Conservation (phyloP, 768 basidiomycete genomes). For the Punctularia strigosozonata region DNA sequence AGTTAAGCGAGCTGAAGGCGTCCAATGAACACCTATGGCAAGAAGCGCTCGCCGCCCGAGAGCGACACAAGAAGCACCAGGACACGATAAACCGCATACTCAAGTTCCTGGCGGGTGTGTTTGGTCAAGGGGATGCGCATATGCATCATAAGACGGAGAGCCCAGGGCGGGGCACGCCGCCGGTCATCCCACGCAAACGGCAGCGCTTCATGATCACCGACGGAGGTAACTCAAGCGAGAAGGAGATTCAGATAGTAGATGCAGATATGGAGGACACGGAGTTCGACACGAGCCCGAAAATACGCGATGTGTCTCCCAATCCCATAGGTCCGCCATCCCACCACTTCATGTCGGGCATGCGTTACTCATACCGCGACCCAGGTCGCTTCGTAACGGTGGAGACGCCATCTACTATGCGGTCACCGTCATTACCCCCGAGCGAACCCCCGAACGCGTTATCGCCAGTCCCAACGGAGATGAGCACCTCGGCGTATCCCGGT, state of each 20-base stretch:
- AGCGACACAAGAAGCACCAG: conserved; percentile 83
- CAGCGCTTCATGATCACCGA: conserved; percentile 63
- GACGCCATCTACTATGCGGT: conserved; percentile 13
- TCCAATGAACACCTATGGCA: conserved; percentile 91
- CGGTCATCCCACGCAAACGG: conserved; percentile 36
- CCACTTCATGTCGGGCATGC: too few species aligned
- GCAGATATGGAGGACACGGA: conserved; percentile 27
- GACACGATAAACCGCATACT: conserved; percentile 95
- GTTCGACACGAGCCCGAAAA: conserved; percentile 1
- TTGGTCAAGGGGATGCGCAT: conserved; percentile 38
- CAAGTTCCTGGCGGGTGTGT: conserved; percentile 88
- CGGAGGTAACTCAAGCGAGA: conserved; percentile 24
- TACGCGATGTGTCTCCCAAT: background rate
- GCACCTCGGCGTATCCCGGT: too few species aligned
- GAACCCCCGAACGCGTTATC: too few species aligned
- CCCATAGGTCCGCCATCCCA: too few species aligned
- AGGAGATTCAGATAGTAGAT: conserved; percentile 22
- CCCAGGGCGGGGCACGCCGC: too few species aligned
- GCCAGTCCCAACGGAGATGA: too few species aligned
- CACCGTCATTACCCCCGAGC: conserved; percentile 5
- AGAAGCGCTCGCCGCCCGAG: conserved; percentile 68
- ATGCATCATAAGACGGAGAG: conserved; percentile 24
- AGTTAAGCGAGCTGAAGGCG: conserved; percentile 78
- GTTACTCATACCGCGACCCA: too few species aligned
- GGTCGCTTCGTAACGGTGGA: too few species aligned